phyloP scores from a whole-genome alignment of 2,329 filamentous ascomycete species.

The Leptoxyphium fumago region DNA sequence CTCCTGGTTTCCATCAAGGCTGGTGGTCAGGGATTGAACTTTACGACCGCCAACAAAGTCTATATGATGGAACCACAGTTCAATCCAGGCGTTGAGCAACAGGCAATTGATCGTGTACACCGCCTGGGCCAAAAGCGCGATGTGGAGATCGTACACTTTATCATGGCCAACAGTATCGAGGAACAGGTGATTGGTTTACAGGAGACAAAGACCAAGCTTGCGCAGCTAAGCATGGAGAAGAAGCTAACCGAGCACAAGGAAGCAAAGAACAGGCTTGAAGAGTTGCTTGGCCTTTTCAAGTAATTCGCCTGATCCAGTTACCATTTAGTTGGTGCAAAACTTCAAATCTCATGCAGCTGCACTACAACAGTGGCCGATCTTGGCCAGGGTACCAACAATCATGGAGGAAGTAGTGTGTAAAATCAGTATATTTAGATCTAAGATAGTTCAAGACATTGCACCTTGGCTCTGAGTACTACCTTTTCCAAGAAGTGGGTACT shows the following conservation, averaged over 20 bases:
- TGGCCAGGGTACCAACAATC: too few relatives aligned
- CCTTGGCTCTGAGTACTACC: too few relatives aligned
- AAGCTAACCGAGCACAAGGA: slow-evolving; percentile 46
- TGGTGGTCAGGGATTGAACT: slow-evolving; percentile 79
- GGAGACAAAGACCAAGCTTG: slow-evolving; percentile 82
- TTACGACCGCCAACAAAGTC: slow-evolving; percentile 72
- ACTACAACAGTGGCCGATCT: too few relatives aligned
- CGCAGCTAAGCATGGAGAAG: slow-evolving; percentile 63
- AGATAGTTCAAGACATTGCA: too few relatives aligned
- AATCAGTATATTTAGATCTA: too few relatives aligned
- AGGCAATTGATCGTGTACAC: slow-evolving; percentile 88
- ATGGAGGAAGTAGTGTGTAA: too few relatives aligned
- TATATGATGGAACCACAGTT: slow-evolving; percentile 99
- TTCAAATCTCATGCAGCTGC: too few relatives aligned
- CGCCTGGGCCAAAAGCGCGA: slow-evolving; percentile 78
- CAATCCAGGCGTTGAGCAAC: slow-evolving; percentile 87
- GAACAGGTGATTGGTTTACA: slow-evolving; percentile 85
- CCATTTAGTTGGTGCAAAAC: too few relatives aligned
- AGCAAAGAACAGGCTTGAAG: slow-evolving; percentile 49
- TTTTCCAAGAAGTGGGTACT: too few relatives aligned
- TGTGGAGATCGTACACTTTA: slow-evolving; percentile 74
- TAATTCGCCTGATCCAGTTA: slow-evolving; percentile 1
- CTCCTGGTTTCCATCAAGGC: slow-evolving; percentile 88
- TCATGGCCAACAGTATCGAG: slow-evolving; percentile 85
- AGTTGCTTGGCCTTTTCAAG: slow-evolving; percentile 44